Conservation (phyloP, 805 yeast species). For the Candida sakaeoensis region DNA sequence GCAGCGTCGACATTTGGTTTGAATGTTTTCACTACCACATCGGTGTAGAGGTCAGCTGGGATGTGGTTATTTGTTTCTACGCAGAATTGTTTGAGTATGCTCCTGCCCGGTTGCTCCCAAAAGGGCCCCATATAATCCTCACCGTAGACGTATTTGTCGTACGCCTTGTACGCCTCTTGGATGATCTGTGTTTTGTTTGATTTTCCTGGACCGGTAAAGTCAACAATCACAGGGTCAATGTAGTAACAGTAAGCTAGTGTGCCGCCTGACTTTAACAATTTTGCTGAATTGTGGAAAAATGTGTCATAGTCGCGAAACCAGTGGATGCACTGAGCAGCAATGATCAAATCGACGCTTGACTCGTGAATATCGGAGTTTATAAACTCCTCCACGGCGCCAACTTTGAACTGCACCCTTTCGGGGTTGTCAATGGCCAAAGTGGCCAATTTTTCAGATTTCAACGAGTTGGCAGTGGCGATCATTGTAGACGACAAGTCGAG, state of each 20-base stretch:
- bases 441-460: slow-evolving; percentile 20
- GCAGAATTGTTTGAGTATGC: slow-evolving; percentile 44
- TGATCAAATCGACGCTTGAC: slow-evolving; percentile 29
- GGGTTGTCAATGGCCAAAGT: slow-evolving; percentile 23
- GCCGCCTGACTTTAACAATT: slow-evolving; percentile 39
- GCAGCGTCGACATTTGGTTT: slow-evolving; percentile 15
- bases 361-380: slow-evolving; percentile 15
- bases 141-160: slow-evolving; percentile 40
- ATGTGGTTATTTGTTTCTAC: slow-evolving; percentile 38
- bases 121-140: slow-evolving; percentile 53
- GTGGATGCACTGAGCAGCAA: slow-evolving; percentile 42
- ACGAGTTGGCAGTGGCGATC: slow-evolving; percentile 41
- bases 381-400: slow-evolving; percentile 32
- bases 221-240: slow-evolving; percentile 36
- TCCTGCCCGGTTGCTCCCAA: slow-evolving; percentile 87
- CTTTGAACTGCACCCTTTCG: slow-evolving; percentile 25
- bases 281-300: slow-evolving; percentile 27
- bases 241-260: slow-evolving; percentile 41
- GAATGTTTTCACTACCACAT: slow-evolving; percentile 29
- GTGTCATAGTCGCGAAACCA: slow-evolving; percentile 37
- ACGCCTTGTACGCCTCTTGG: slow-evolving; percentile 21
- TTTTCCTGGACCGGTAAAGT: slow-evolving; percentile 14
- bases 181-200: slow-evolving; percentile 14
- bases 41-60: slow-evolving; percentile 40
- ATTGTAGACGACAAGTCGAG: slow-evolving; percentile 46